These are phyloP conservation scores for Dictyostelium intermedium DNA, from an alignment of 78 protist species.

Conservation along the genomic window DNA sequence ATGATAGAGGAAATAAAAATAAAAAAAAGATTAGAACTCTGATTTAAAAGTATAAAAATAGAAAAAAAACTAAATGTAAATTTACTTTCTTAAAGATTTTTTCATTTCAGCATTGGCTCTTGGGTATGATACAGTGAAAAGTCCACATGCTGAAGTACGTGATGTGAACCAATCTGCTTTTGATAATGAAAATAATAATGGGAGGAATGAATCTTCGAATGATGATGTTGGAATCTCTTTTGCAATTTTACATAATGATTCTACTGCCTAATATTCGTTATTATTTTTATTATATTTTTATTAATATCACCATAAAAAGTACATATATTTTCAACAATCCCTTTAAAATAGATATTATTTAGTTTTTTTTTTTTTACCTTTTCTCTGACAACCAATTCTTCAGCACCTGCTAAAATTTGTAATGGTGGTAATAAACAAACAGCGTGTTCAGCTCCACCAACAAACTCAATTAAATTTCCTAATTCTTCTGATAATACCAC, in stretches of 20 bases:
- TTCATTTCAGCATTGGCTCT: conserved; percentile 63
- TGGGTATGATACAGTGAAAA: conserved; percentile 87
- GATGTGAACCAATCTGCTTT: conserved; percentile 96
- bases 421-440: conserved; percentile 90
- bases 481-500: conserved; percentile 96
- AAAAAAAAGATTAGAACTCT: not conserved
- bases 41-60: not conserved
- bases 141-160: conserved; percentile 94
- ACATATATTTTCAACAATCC: not conserved
- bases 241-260: conserved; percentile 84
- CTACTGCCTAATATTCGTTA: conserved; percentile 87
- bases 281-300: not conserved
- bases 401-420: conserved; percentile 92
- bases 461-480: conserved; percentile 90
- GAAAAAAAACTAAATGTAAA: not conserved
- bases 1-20: not conserved
- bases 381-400: conserved; percentile 97
- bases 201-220: conserved; percentile 78
- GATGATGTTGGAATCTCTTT: conserved; percentile 51
- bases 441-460: conserved; percentile 95
- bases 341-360: not conserved
- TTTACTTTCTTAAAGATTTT: conserved; percentile 81
- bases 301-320: too few species aligned
- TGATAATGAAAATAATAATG: conserved; percentile 85
- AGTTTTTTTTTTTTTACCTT: conserved; percentile 79